Evolutionary conservation across 2,329 filamentous ascomycete species (phyloP).

Genomic region (Beauveria bassiana): DNA sequence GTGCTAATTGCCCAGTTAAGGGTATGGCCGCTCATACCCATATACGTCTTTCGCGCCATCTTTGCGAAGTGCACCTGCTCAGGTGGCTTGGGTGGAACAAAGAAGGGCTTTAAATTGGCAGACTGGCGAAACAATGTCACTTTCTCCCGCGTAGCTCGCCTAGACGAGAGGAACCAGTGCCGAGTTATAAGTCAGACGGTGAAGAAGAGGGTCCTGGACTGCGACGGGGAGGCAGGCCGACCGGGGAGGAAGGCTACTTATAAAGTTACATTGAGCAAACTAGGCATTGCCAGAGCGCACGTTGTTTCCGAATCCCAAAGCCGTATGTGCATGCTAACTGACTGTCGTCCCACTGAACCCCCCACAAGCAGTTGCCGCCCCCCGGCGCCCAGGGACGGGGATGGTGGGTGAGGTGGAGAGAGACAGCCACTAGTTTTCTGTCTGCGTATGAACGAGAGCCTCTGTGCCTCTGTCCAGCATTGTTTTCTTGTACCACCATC

Average conservation of each 20-base stretch:
- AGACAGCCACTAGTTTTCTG: neutral
- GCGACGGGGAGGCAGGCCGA: neutral
- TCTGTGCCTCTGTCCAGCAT: neutral
- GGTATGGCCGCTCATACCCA: slow-evolving; percentile 56
- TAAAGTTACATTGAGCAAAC: slow-evolving; percentile 9
- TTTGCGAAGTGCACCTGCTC: slow-evolving; percentile 1
- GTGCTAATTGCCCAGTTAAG: slow-evolving; percentile 63
- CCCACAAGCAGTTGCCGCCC: slow-evolving; percentile 2
- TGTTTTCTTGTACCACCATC: neutral
- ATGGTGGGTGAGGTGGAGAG: slow-evolving; percentile 7
- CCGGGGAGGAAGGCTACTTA: neutral
- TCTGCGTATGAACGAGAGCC: neutral
- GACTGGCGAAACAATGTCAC: neutral
- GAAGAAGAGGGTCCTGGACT: neutral
- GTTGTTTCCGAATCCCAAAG: neutral
- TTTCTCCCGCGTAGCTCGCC: neutral
- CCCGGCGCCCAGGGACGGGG: neutral
- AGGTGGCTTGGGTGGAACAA: neutral
- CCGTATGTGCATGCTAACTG: neutral
- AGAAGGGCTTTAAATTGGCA: neutral
- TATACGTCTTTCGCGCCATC: slow-evolving; percentile 38
- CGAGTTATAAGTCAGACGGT: neutral
- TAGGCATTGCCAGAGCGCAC: neutral
- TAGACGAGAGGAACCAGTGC: neutral
- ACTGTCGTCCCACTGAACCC: neutral